phyloP scores from a whole-genome alignment of 2,329 filamentous ascomycete genomes.

The Fusarium musae region DNA sequence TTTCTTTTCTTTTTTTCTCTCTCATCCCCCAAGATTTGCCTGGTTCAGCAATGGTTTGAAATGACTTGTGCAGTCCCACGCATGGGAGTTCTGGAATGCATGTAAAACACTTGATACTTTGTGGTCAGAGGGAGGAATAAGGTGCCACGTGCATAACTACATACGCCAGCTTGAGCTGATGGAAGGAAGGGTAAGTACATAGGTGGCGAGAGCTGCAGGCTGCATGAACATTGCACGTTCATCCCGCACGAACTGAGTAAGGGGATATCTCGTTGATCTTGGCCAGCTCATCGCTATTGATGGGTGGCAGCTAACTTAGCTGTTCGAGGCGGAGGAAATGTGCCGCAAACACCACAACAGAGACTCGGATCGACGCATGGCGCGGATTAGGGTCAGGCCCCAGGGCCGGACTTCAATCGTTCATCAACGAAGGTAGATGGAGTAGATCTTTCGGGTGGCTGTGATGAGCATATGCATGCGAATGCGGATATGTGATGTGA shows the following conservation, averaged over 20 bases:
- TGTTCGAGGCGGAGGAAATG: constrained; percentile 9
- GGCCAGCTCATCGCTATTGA: neutral
- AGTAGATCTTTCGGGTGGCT: constrained; percentile 37
- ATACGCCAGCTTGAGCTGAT: constrained; percentile 11
- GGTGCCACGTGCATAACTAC: constrained; percentile 4
- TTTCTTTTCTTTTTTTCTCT: neutral
- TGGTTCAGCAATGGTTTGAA: neutral
- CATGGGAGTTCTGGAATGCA: neutral
- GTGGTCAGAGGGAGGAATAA: neutral
- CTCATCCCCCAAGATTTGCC: neutral
- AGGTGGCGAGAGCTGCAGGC: neutral
- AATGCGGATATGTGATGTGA: constrained; percentile 36
- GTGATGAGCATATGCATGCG: constrained; percentile 40
- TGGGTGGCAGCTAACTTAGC: constrained; percentile 3
- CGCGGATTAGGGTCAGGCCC: constrained; percentile 18
- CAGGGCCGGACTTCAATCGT: constrained; percentile 17
- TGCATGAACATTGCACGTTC: constrained; percentile 20
- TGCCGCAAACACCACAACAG: constrained; percentile 35
- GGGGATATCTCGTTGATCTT: neutral
- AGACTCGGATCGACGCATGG: constrained; percentile 38
- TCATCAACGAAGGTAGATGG: constrained; percentile 12
- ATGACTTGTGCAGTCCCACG: neutral
- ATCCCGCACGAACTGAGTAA: constrained; percentile 1
- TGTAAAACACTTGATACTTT: neutral
- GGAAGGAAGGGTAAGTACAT: neutral